These are phyloP conservation scores for Candida sojae DNA, from an alignment of 1,139 yeast genomes.

Conservation along the genomic window DNA sequence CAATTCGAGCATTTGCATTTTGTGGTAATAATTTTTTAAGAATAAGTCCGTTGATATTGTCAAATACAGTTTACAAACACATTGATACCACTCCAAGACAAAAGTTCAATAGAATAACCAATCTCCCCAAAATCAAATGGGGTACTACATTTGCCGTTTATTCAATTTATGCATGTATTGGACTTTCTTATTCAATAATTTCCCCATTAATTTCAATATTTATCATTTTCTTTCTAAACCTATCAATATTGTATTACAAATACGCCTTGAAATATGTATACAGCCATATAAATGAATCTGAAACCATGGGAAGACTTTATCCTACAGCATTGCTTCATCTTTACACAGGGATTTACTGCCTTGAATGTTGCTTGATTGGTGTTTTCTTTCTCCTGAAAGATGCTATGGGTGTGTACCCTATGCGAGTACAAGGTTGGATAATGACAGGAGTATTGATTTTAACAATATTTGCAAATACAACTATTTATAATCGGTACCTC, in stretches of 20 bases:
- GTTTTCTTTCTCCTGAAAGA: conserved; percentile 62
- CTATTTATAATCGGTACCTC: conserved; percentile 29
- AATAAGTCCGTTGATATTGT: conserved; percentile 46
- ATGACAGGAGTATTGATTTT: conserved; percentile 45
- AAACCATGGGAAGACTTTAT: conserved; percentile 69
- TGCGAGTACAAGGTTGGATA: conserved; percentile 43
- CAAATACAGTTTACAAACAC: conserved; percentile 36
- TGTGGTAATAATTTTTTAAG: conserved; percentile 69
- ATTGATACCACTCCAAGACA: conserved; percentile 62
- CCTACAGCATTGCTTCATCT: conserved; percentile 75
- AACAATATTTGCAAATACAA: conserved; percentile 36
- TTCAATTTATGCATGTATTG: conserved; percentile 75
- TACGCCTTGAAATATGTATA: conserved; percentile 62
- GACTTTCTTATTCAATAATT: conserved; percentile 71
- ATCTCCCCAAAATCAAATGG: conserved; percentile 57
- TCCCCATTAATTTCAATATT: conserved; percentile 76
- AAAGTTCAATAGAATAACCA: conserved; percentile 46
- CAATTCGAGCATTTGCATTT: conserved; percentile 71
- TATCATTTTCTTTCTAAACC: conserved; percentile 55
- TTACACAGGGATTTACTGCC: conserved; percentile 76
- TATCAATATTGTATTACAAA: conserved; percentile 67
- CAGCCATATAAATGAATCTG: conserved; percentile 51
- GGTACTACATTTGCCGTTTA: conserved; percentile 77
- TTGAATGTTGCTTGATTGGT: conserved; percentile 78
- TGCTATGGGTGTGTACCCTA: conserved; percentile 32